A percentile compares a stretch with the other conserved stretches of the same genome.
These are phyloP conservation scores for Ilex aquifolium DNA, from an alignment of 257 asterid species.

Conservation along the genomic window DNA sequence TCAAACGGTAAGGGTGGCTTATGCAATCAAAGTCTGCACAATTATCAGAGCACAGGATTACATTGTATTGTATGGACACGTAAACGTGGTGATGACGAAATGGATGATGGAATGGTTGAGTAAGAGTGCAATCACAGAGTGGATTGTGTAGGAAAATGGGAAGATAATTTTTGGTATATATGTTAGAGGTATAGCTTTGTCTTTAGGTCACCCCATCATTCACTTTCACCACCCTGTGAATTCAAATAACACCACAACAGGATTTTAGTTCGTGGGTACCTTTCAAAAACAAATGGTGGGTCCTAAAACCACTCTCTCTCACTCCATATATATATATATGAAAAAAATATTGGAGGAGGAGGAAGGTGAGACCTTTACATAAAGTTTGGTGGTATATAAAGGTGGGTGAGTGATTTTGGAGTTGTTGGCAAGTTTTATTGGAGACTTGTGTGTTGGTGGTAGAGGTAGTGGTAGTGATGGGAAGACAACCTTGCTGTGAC, in stretches of 20 bases:
- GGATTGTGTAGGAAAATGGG: constrained; percentile 26
- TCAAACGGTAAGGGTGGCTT: neutral
- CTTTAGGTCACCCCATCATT: constrained; percentile 50
- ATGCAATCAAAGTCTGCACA: neutral
- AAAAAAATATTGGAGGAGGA: neutral
- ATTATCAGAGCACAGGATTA: constrained; percentile 7
- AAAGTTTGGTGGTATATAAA: constrained; percentile 42
- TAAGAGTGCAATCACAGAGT: constrained; percentile 63
- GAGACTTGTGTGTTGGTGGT: neutral
- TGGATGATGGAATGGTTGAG: constrained; percentile 70
- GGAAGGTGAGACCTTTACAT: constrained; percentile 9
- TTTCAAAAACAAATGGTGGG: constrained; percentile 75
- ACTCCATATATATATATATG: neutral
- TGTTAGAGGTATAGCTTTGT: constrained; percentile 31
- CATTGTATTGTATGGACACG: constrained; percentile 14
- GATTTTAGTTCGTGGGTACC: constrained; percentile 51
- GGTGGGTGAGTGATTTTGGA: constrained; percentile 59
- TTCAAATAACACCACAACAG: constrained; percentile 40
- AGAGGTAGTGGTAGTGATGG: constrained; percentile 62
- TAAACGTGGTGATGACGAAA: constrained; percentile 62
- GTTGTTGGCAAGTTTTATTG: constrained; percentile 8
- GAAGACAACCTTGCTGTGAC: constrained; percentile 97
- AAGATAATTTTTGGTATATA: constrained; percentile 6
- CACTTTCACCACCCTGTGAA: constrained; percentile 39
- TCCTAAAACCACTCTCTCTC: constrained; percentile 26